These are phyloP conservation scores for Epichloe gansuensis DNA, from an alignment of 2,329 filamentous ascomycete species.

Conservation along the genomic window DNA sequence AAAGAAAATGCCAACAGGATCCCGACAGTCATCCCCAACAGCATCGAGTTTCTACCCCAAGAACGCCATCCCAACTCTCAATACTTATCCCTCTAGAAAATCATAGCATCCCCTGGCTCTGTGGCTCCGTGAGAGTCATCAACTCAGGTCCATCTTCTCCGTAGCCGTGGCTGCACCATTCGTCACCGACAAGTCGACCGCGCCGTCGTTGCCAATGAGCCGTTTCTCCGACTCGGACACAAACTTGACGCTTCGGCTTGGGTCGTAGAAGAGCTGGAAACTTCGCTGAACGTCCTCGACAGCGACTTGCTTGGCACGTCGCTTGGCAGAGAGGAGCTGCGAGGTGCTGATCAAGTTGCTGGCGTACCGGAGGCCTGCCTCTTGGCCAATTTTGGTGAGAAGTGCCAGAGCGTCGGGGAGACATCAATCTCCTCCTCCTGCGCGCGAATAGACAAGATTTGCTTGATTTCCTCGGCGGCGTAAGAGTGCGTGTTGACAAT, in stretches of 20 bases:
- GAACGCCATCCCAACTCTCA: slow-evolving; percentile 20
- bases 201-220: slow-evolving; percentile 78
- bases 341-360: slow-evolving; percentile 96
- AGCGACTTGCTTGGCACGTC: slow-evolving; percentile 69
- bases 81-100: background rate
- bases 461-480: slow-evolving; percentile 68
- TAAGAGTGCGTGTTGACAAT: slow-evolving; percentile 93
- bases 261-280: slow-evolving; percentile 90
- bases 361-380: slow-evolving; percentile 87
- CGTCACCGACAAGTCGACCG: slow-evolving; percentile 54
- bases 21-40: background rate
- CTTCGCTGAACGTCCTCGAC: slow-evolving; percentile 86
- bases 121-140: slow-evolving; percentile 9
- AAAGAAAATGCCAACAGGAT: background rate
- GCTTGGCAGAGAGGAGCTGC: slow-evolving; percentile 75
- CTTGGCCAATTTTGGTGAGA: slow-evolving; percentile 88
- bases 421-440: slow-evolving; percentile 94
- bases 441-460: slow-evolving; percentile 85
- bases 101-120: slow-evolving; percentile 3
- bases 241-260: slow-evolving; percentile 76
- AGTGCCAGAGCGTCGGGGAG: slow-evolving; percentile 80
- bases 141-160: slow-evolving; percentile 35
- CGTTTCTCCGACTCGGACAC: slow-evolving; percentile 83
- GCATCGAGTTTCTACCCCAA: slow-evolving; percentile 7
- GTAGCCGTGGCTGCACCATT: slow-evolving; percentile 22